phyloP scores from a whole-genome alignment of 257 asterid species.

The Mitragyna speciosa region DNA sequence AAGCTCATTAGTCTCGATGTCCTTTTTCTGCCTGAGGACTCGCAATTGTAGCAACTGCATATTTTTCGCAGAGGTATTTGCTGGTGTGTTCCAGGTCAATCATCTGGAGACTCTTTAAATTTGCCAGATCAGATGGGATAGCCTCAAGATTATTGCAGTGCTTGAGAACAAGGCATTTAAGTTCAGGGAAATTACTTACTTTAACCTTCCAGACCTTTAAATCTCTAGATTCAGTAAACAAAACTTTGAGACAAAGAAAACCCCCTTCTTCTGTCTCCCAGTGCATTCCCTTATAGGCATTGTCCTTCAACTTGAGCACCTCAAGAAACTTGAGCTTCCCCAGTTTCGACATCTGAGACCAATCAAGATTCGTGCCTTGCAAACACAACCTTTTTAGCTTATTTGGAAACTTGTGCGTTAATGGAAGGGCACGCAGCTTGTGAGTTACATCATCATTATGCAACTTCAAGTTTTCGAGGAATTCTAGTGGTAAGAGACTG shows the following conservation, averaged over 20 bases:
- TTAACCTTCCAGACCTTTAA: slow-evolving; percentile 9
- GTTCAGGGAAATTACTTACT: slow-evolving; percentile 5
- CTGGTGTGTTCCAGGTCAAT: slow-evolving; percentile 18
- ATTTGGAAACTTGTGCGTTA: background rate
- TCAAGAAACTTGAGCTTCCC: slow-evolving; percentile 5
- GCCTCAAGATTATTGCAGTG: background rate
- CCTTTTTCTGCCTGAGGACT: background rate
- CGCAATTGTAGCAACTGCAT: slow-evolving; percentile 9
- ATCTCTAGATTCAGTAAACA: slow-evolving; percentile 15
- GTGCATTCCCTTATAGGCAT: slow-evolving; percentile 2
- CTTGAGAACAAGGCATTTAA: slow-evolving; percentile 4
- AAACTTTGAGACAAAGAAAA: slow-evolving; percentile 1
- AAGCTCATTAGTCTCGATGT: background rate
- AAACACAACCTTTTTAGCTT: slow-evolving; percentile 14
- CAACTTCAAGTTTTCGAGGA: slow-evolving; percentile 16
- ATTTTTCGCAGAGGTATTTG: slow-evolving; percentile 5
- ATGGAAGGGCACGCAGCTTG: background rate
- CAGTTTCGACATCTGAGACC: slow-evolving; percentile 6
- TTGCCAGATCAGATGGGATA: slow-evolving; percentile 19
- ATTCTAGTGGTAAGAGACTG: background rate
- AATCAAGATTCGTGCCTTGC: slow-evolving; percentile 5
- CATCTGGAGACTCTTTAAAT: slow-evolving; percentile 7
- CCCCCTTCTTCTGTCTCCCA: slow-evolving; percentile 6
- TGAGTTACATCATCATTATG: background rate
- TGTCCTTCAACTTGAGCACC: slow-evolving; percentile 12